These are phyloP conservation scores for Athelia sp. DNA, from an alignment of 1,284 basidiomycete species.

Conservation along the genomic window DNA sequence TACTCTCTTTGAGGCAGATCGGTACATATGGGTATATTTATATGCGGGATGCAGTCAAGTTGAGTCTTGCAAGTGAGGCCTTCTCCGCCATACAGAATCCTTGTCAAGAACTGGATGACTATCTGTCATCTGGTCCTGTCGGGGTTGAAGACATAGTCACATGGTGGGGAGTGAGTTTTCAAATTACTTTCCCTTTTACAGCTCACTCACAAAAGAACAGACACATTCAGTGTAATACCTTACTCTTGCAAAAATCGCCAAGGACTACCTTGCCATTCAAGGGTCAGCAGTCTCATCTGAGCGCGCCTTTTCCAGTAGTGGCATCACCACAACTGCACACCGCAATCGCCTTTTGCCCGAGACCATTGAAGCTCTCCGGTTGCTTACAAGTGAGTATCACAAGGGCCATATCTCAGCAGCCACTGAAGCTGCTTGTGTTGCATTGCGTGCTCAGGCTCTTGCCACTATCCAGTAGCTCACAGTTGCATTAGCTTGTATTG, in stretches of 20 bases:
- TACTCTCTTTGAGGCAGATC: no score
- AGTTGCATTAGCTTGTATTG: no score
- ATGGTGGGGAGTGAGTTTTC: constrained; percentile 17
- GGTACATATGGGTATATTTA: neutral
- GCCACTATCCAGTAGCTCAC: no score
- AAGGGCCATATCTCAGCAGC: constrained; percentile 2
- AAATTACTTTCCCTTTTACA: neutral
- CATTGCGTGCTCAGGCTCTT: no score
- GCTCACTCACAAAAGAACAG: constrained; percentile 3
- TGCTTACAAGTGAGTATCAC: constrained; percentile 6
- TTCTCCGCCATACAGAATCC: neutral
- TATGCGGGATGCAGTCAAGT: neutral
- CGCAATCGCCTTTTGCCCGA: constrained; percentile 11
- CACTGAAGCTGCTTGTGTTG: no score
- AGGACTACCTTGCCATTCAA: constrained; percentile 20
- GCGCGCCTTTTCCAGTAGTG: constrained; percentile 15
- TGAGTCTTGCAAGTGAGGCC: neutral
- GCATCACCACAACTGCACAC: constrained; percentile 11
- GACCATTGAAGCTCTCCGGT: constrained; percentile 14
- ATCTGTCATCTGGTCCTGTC: neutral
- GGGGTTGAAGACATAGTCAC: neutral
- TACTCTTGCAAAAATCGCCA: constrained; percentile 14
- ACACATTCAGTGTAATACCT: constrained; percentile 6
- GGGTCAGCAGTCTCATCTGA: constrained; percentile 17
- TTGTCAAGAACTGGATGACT: neutral